These are phyloP conservation scores for Diplodia intermedia DNA, from an alignment of 2,329 filamentous ascomycete species.

Conservation along the genomic window DNA sequence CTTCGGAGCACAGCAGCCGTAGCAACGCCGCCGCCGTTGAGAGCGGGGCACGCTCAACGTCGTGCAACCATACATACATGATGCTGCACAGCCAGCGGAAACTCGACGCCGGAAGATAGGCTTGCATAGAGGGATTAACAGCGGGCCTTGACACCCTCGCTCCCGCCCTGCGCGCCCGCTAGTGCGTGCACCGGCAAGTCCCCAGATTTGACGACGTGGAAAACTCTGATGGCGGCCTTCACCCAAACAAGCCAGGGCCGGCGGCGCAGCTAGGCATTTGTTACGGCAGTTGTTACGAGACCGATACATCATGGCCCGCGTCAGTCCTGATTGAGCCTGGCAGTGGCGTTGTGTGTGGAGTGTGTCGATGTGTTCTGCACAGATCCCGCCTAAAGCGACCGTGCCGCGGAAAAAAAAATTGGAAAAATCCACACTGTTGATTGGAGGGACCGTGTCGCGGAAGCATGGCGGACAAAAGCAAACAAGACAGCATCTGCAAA, in stretches of 20 bases:
- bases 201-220: conserved; percentile 4
- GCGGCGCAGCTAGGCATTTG: background rate
- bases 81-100: background rate
- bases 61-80: background rate
- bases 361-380: background rate
- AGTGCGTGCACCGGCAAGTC: conserved; percentile 16
- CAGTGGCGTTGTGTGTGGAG: background rate
- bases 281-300: conserved; percentile 3
- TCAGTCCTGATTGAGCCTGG: conserved; percentile 1
- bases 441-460: background rate
- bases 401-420: conserved; percentile 6
- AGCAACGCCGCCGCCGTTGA: background rate
- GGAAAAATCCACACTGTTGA: background rate
- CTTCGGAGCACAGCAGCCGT: background rate
- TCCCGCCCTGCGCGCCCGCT: conserved; percentile 6
- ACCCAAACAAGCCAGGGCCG: background rate
- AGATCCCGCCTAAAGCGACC: conserved; percentile 8
- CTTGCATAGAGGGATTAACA: conserved; percentile 1
- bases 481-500: conserved; percentile 8
- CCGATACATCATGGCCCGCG: background rate
- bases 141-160: conserved; percentile 3
- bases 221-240: conserved; percentile 23
- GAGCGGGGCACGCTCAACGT: conserved; percentile 10
- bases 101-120: background rate
- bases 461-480: background rate